Percentiles rank a stretch among this genome's conserved stretches.
These are phyloP conservation scores for Camelina neglecta DNA, from an alignment of 345 rosid genomes.

Conservation along the genomic window DNA sequence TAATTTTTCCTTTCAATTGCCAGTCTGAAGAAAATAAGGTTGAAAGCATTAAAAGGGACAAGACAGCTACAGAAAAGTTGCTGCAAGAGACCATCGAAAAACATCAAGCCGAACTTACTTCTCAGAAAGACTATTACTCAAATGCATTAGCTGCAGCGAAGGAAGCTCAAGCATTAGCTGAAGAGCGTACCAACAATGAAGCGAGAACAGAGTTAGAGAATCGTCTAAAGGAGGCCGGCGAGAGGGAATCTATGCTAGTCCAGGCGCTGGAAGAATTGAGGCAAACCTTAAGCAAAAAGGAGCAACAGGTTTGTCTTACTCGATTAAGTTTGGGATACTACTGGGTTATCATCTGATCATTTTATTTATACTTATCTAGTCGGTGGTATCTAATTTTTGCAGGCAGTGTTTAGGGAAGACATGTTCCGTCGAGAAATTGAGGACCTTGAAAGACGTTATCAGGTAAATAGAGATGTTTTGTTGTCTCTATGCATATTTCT, in stretches of 20 bases:
- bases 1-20: slow-evolving; percentile 29
- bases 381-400: slow-evolving; percentile 30
- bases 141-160: slow-evolving; percentile 88
- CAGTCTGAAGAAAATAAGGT: slow-evolving; percentile 98
- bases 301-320: slow-evolving; percentile 78
- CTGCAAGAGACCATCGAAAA: slow-evolving; percentile 96
- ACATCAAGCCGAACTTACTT: slow-evolving; percentile 84
- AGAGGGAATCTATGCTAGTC: slow-evolving; percentile 93
- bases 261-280: slow-evolving; percentile 93
- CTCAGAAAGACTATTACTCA: slow-evolving; percentile 82
- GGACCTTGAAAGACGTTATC: slow-evolving; percentile 93
- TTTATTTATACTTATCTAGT: slow-evolving; percentile 25
- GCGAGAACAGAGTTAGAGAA: slow-evolving; percentile 90
- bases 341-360: slow-evolving; percentile 11
- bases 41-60: slow-evolving; percentile 90
- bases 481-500: slow-evolving; percentile 3
- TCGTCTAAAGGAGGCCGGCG: slow-evolving; percentile 87
- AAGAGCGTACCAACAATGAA: slow-evolving; percentile 88
- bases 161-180: slow-evolving; percentile 94
- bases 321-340: slow-evolving; percentile 23
- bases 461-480: slow-evolving; percentile 52
- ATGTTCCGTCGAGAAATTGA: slow-evolving; percentile 76
- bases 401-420: slow-evolving; percentile 90
- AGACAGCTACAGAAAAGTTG: slow-evolving; percentile 87
- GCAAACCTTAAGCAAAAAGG: slow-evolving; percentile 89